These are phyloP conservation scores for Microglena sp. DNA, from an alignment of 139 green algal genomes.

Conservation along the genomic window DNA sequence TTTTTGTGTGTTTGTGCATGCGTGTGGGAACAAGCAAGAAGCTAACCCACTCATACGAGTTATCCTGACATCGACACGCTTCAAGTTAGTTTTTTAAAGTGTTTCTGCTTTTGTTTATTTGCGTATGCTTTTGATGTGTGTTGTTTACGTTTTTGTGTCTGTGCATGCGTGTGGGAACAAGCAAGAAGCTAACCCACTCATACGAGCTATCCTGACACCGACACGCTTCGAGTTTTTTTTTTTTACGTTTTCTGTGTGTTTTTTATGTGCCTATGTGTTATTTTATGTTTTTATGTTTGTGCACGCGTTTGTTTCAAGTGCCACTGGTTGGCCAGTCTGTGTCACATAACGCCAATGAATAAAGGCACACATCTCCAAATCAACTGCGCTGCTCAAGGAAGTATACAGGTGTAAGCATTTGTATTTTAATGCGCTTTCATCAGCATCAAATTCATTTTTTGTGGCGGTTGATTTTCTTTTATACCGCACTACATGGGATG, in stretches of 20 bases:
- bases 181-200: neutral
- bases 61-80: neutral
- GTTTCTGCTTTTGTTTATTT: neutral
- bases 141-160: neutral
- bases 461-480: too few species aligned
- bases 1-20: neutral
- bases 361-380: neutral
- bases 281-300: neutral
- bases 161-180: neutral
- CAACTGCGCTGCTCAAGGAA: too few species aligned
- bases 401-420: too few species aligned
- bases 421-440: too few species aligned
- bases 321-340: too few species aligned
- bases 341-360: too few species aligned
- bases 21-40: too few species aligned
- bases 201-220: slow-evolving; percentile 8
- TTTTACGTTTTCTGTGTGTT: neutral
- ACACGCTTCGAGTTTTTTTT: slow-evolving; percentile 3
- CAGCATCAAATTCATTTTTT: too few species aligned
- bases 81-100: neutral
- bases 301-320: neutral
- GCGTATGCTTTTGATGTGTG: neutral
- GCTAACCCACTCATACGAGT: too few species aligned
- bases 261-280: neutral
- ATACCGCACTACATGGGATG: too few species aligned